Conservation (phyloP, 345 rosid species). For the Linum lewisii region DNA sequence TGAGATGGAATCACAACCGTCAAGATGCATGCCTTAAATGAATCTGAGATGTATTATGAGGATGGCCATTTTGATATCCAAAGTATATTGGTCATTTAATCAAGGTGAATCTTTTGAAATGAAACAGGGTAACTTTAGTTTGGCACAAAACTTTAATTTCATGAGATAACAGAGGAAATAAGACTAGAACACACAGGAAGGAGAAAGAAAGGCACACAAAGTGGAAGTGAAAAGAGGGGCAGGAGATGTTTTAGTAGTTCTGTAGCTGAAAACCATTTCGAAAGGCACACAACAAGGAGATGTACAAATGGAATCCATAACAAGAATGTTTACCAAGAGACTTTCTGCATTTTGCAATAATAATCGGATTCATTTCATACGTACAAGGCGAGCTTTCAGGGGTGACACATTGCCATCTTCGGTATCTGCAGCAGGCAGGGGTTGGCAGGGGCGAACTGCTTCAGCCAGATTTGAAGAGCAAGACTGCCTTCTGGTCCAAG, state of each 20-base stretch:
- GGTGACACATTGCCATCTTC: slow-evolving; percentile 5
- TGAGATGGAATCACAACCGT: too few relatives aligned
- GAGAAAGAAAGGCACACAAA: too few relatives aligned
- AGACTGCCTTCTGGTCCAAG: slow-evolving; percentile 83
- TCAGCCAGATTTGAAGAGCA: slow-evolving; percentile 88
- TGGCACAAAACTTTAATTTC: too few relatives aligned
- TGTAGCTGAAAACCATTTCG: too few relatives aligned
- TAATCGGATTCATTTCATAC: slow-evolving; percentile 8
- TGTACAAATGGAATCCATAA: neutral
- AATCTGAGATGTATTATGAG: too few relatives aligned
- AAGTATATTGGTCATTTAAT: too few relatives aligned
- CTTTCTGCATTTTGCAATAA: neutral
- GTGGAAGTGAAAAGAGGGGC: neutral
- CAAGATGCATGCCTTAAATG: too few relatives aligned
- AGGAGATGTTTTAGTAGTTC: neutral
- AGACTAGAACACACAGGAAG: too few relatives aligned
- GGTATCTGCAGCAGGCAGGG: slow-evolving; percentile 9
- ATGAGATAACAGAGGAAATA: too few relatives aligned
- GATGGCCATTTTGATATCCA: too few relatives aligned
- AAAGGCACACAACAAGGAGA: neutral
- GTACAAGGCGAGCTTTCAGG: slow-evolving; percentile 24
- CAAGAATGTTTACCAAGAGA: neutral
- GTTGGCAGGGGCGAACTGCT: neutral
- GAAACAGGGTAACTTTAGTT: too few relatives aligned
- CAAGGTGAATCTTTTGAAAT: too few relatives aligned